Evolutionary conservation across 2,329 filamentous ascomycete genomes (phyloP).

Genomic region (Curvularia lunata): DNA sequence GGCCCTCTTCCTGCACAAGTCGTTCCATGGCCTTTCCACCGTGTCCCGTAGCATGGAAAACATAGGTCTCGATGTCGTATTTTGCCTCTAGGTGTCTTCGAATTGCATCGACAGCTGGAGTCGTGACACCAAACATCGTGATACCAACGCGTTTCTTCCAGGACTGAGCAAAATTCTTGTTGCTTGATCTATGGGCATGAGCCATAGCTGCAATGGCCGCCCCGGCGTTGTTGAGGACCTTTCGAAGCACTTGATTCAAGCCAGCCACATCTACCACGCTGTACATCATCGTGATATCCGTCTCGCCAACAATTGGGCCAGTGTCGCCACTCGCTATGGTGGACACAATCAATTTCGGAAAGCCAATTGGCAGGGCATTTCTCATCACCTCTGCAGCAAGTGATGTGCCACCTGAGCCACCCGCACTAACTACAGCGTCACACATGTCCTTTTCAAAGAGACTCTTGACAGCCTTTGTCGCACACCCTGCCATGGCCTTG

Average conservation of each 20-base stretch:
- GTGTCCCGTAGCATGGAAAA: constrained; percentile 74
- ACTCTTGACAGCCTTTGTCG: constrained; percentile 51
- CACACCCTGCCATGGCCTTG: constrained; percentile 60
- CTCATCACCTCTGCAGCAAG: constrained; percentile 68
- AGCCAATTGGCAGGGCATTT: constrained; percentile 65
- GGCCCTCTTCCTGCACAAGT: constrained; percentile 61
- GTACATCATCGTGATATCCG: constrained; percentile 73
- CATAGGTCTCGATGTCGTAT: constrained; percentile 61
- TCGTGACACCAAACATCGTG: constrained; percentile 79
- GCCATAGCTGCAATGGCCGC: constrained; percentile 67
- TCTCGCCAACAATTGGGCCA: constrained; percentile 68
- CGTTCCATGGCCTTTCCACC: constrained; percentile 74
- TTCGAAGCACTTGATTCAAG: constrained; percentile 64
- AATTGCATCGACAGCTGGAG: constrained; percentile 66
- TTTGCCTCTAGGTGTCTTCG: constrained; percentile 54
- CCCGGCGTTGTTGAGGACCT: constrained; percentile 68
- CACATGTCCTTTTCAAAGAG: constrained; percentile 44
- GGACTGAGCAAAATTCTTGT: not conserved
- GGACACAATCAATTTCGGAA: constrained; percentile 73
- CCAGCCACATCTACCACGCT: constrained; percentile 75
- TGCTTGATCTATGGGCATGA: constrained; percentile 47
- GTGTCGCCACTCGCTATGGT: constrained; percentile 73
- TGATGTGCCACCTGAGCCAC: constrained; percentile 68
- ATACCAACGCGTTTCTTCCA: constrained; percentile 63
- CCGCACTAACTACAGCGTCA: constrained; percentile 64